Conservation (phyloP, 305 asterid genomes). For the Ajuga reptans region DNA sequence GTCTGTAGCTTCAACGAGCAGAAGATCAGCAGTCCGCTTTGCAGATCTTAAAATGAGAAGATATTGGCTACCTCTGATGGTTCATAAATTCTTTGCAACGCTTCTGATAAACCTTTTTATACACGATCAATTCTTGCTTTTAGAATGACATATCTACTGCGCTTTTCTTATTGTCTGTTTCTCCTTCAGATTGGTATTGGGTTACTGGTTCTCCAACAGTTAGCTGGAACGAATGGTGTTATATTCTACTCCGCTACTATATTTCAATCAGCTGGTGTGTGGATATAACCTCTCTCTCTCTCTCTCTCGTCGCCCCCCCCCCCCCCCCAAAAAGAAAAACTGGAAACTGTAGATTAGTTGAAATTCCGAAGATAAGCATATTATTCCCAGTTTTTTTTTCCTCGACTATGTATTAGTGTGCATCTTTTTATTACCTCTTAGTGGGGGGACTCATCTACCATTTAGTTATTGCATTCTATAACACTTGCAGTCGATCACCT, state of each 20-base stretch:
- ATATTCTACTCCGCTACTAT: conserved; percentile 75
- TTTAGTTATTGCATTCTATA: background rate
- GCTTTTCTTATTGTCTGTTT: conserved; percentile 8
- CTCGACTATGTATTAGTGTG: background rate
- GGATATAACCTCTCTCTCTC: background rate
- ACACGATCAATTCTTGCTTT: background rate
- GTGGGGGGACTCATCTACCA: background rate
- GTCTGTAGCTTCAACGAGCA: conserved; percentile 71
- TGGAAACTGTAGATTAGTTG: background rate
- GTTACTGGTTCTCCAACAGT: conserved; percentile 70
- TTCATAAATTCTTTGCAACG: conserved; percentile 11
- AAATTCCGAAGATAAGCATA: background rate
- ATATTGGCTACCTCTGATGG: conserved; percentile 95
- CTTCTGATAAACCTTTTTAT: conserved; percentile 1
- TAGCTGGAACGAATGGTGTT: conserved; percentile 75
- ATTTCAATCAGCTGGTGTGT: conserved; percentile 77
- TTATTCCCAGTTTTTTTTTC: background rate
- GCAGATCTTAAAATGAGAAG: conserved; percentile 73
- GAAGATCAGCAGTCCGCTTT: conserved; percentile 64
- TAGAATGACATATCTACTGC: background rate
- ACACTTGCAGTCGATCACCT: background rate
- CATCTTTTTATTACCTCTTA: background rate
- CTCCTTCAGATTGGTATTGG: conserved; percentile 71
- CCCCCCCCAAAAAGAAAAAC: too few relatives aligned
- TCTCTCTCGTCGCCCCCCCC: background rate